Percentiles rank a stretch among this genome's conserved stretches.
These are phyloP conservation scores for Aspergillus calidoustus DNA, from an alignment of 2,329 filamentous ascomycete species.

Conservation along the genomic window DNA sequence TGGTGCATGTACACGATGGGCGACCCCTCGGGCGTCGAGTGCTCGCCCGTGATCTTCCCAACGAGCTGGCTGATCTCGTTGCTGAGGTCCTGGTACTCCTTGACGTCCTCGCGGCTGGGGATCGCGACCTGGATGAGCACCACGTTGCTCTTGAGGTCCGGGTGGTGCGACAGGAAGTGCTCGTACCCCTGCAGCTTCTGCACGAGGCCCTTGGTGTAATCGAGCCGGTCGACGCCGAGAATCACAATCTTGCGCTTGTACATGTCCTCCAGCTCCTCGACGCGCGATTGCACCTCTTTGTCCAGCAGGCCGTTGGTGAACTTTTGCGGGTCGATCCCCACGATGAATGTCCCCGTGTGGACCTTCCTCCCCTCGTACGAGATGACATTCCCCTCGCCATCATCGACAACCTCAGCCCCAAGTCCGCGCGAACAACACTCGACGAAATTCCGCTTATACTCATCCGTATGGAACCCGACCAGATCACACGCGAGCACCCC, in stretches of 20 bases:
- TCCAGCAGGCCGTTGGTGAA: constrained; percentile 68
- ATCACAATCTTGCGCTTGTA: constrained; percentile 91
- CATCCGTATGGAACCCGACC: constrained; percentile 98
- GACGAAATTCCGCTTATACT: constrained; percentile 88
- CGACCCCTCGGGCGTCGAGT: constrained; percentile 93
- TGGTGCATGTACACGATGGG: constrained; percentile 96
- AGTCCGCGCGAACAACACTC: constrained; percentile 82
- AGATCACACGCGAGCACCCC: constrained; percentile 87
- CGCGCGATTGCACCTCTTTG: constrained; percentile 77
- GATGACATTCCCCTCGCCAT: constrained; percentile 68
- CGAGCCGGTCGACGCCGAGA: constrained; percentile 87
- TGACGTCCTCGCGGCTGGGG: constrained; percentile 80
- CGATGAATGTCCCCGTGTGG: constrained; percentile 87
- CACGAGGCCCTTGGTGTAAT: constrained; percentile 96
- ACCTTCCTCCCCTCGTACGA: constrained; percentile 82
- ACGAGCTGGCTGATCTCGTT: constrained; percentile 91
- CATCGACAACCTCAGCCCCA: constrained; percentile 63
- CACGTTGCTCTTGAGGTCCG: constrained; percentile 91
- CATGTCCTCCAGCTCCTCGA: constrained; percentile 75
- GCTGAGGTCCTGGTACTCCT: constrained; percentile 92
- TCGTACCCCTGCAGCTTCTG: constrained; percentile 94
- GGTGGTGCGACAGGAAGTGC: constrained; percentile 87
- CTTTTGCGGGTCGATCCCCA: constrained; percentile 93
- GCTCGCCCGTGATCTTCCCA: constrained; percentile 90
- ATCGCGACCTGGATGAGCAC: constrained; percentile 93